These are phyloP conservation scores for Lentinus brumalis DNA, from an alignment of 768 basidiomycete species.

Conservation along the genomic window DNA sequence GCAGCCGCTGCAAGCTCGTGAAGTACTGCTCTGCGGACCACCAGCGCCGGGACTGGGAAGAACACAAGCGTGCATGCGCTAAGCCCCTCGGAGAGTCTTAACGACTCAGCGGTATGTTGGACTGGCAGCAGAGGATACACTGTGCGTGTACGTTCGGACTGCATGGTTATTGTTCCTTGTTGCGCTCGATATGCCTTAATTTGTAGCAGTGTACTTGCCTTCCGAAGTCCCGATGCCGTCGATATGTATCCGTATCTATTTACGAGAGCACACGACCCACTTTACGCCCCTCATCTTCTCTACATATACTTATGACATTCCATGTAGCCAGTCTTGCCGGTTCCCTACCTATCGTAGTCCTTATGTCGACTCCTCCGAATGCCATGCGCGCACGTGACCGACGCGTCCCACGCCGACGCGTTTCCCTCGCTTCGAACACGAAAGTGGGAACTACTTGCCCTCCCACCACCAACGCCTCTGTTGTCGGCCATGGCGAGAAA, in stretches of 20 bases:
- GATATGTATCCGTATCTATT: slow-evolving; percentile 5
- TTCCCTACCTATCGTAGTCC: neutral
- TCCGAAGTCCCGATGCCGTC: neutral
- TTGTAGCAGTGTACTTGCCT: neutral
- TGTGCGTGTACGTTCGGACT: slow-evolving; percentile 5
- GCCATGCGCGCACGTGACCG: slow-evolving; percentile 1
- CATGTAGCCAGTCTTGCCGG: neutral
- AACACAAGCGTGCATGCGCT: slow-evolving; percentile 72
- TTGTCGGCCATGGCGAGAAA: neutral
- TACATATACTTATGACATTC: neutral
- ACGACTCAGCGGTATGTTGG: neutral
- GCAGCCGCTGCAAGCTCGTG: slow-evolving; percentile 78
- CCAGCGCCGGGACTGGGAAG: slow-evolving; percentile 77
- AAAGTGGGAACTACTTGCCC: neutral
- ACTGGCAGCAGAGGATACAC: neutral
- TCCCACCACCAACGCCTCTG: neutral
- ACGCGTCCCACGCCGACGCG: neutral
- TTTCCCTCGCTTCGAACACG: neutral
- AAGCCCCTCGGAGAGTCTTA: slow-evolving; percentile 31
- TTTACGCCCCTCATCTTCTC: neutral
- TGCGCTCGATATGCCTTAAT: neutral
- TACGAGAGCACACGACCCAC: neutral
- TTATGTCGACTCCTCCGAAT: neutral
- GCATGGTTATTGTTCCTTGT: neutral
- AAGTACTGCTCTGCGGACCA: slow-evolving; percentile 78